These are phyloP conservation scores for Helminthosporium solani DNA, from an alignment of 2,329 filamentous ascomycete genomes.

Conservation along the genomic window DNA sequence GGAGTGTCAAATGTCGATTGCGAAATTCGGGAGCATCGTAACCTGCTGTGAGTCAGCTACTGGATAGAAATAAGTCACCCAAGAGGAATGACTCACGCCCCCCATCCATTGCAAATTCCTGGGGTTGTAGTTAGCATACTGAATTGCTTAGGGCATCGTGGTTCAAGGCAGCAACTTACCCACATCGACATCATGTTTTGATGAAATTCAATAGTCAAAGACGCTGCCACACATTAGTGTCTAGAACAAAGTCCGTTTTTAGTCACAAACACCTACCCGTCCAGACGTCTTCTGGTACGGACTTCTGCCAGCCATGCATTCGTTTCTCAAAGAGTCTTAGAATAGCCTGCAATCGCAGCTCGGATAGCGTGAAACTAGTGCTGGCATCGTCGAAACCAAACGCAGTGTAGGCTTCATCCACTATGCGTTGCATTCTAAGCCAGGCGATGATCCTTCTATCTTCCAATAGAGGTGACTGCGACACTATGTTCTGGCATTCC, in stretches of 20 bases:
- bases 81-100: constrained; percentile 16
- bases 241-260: background rate
- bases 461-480: constrained; percentile 33
- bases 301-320: constrained; percentile 40
- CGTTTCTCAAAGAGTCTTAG: constrained; percentile 37
- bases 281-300: constrained; percentile 32
- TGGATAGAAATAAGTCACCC: background rate
- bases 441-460: constrained; percentile 33
- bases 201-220: constrained; percentile 32
- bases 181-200: constrained; percentile 39
- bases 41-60: constrained; percentile 3
- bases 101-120: constrained; percentile 41
- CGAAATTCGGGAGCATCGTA: constrained; percentile 39
- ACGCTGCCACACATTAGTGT: constrained; percentile 8
- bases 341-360: constrained; percentile 38
- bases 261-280: constrained; percentile 18
- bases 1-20: constrained; percentile 36
- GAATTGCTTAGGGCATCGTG: too few species aligned
- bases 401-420: constrained; percentile 39
- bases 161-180: constrained; percentile 2
- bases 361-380: constrained; percentile 40
- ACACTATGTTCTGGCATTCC: constrained; percentile 32
- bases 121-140: background rate
- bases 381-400: constrained; percentile 42
- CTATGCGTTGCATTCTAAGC: constrained; percentile 38